Base-by-base conservation (phyloP, 1,284 basidiomycete species). In the Xerocomus minutiporus region DNA sequence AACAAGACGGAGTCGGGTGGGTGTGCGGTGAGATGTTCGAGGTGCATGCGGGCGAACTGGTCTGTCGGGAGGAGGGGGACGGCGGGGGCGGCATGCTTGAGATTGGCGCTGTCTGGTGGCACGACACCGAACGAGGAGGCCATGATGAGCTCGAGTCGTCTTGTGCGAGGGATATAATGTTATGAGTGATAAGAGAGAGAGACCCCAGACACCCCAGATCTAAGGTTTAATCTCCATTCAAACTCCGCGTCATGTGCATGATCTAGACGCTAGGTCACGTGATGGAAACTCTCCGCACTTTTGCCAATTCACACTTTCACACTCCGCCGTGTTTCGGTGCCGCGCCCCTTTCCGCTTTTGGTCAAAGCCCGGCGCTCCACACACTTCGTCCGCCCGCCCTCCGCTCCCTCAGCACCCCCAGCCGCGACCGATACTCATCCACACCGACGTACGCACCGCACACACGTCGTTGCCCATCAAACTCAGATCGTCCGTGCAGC, bases 361-460 rank as follows among this genome's bases (percentile, higher is more conserved):
- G 43, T 63, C 48, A 66, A 13, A 64, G 41, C 9, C 65, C 53
- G 2, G n/a, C 34, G 44, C 61, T 67, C 62, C 62, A 65, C 12
- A 67, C 59, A 38, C 39, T 23, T 48, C 64, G 53, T 6, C 26
- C 8, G 1, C 40, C 36, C 41, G 49, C 50, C 51, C 28, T 34
- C 71, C 77, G 42, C 67, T 86, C 84, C 38, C 65, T 72, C 23
- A 95, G 75, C 3, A 90, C 86, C 1, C 78, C 76, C 7, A 93
- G 74, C 59, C 86, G 84, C 0, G 91, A 93, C 32, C 78, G 78
- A 69, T 87, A 96, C 66, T 97, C 94, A 64, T 97, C 94, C n/a
- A 82, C 76, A 0, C 91, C 91, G 49, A 97, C 81, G 65, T 99
- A 99, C 0, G 95, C 95, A 0, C 96, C 96, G 62, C 96, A 98